Conservation (phyloP, 768 basidiomycete genomes). For the Suillus bovinus region DNA sequence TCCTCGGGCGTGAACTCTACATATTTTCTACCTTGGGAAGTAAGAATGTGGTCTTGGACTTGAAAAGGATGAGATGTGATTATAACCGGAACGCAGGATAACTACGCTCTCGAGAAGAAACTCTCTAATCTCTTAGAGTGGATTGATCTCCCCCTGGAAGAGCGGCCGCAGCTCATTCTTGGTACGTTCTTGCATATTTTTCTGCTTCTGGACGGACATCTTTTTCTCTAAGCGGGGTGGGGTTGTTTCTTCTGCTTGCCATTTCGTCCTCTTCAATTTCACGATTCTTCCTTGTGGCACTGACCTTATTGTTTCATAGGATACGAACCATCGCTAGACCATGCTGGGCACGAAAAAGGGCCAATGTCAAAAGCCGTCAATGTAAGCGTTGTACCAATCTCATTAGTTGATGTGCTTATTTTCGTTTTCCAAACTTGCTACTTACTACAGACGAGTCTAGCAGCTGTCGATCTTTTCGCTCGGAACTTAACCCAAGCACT, state of each 20-base stretch:
- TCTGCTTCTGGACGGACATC: conserved; percentile 2
- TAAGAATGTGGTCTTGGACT: conserved; percentile 27
- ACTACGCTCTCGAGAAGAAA: conserved; percentile 67
- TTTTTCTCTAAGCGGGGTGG: background rate
- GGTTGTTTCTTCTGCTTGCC: background rate
- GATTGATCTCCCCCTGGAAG: conserved; percentile 74
- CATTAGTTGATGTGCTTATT: background rate
- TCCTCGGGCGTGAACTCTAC: conserved; percentile 62
- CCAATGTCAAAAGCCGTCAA: conserved; percentile 74
- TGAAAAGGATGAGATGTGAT: background rate
- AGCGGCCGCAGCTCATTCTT: conserved; percentile 76
- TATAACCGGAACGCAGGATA: conserved; percentile 38
- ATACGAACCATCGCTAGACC: conserved; percentile 85
- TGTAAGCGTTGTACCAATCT: conserved; percentile 39
- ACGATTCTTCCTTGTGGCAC: background rate
- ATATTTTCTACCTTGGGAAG: conserved; percentile 81
- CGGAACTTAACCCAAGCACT: conserved; percentile 65
- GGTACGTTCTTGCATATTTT: conserved; percentile 40
- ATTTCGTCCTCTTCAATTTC: conserved; percentile 1
- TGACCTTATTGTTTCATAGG: conserved; percentile 38
- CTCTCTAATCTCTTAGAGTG: conserved; percentile 74
- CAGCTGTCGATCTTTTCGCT: conserved; percentile 72
- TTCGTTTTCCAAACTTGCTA: background rate
- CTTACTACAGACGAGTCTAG: conserved; percentile 55
- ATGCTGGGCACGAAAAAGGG: conserved; percentile 75